Percentiles rank a stretch among this genome's conserved stretches.
Evolutionary conservation across 164 flowering plant genomes (phyloP).

Genomic region (Magnolia kwangsiensis): DNA sequence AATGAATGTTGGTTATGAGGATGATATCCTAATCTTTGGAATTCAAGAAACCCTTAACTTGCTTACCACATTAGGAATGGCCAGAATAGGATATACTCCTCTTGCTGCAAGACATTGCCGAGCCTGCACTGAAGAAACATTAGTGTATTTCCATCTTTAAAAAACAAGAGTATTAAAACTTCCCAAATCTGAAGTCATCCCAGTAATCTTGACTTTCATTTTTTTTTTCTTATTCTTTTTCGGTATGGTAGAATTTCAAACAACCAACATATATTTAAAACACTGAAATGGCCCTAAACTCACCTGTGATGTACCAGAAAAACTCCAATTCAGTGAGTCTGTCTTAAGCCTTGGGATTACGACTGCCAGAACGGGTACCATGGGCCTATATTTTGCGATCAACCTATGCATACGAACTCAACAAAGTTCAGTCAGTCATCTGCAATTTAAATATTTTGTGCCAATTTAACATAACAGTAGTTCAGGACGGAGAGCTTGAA

Average conservation of each 20-base stretch:
- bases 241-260: neutral
- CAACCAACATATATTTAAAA: neutral
- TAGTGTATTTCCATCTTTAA: neutral
- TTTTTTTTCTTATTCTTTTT: too few species aligned
- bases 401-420: conserved; percentile 22
- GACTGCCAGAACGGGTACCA: conserved; percentile 44
- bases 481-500: neutral
- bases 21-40: neutral
- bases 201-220: neutral
- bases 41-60: too few species aligned
- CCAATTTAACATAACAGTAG: neutral
- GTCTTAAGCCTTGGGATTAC: conserved; percentile 37
- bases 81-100: conserved; percentile 45
- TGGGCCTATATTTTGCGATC: conserved; percentile 53
- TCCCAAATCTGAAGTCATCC: neutral
- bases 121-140: conserved; percentile 30
- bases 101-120: conserved; percentile 46
- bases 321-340: conserved; percentile 33
- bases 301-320: conserved; percentile 44
- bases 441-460: neutral
- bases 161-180: neutral
- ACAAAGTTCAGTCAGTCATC: neutral
- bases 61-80: conserved; percentile 34
- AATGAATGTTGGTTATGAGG: neutral
- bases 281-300: neutral